phyloP scores from a whole-genome alignment of 768 basidiomycete species.

The Xerocomus brunneocitrinus region DNA sequence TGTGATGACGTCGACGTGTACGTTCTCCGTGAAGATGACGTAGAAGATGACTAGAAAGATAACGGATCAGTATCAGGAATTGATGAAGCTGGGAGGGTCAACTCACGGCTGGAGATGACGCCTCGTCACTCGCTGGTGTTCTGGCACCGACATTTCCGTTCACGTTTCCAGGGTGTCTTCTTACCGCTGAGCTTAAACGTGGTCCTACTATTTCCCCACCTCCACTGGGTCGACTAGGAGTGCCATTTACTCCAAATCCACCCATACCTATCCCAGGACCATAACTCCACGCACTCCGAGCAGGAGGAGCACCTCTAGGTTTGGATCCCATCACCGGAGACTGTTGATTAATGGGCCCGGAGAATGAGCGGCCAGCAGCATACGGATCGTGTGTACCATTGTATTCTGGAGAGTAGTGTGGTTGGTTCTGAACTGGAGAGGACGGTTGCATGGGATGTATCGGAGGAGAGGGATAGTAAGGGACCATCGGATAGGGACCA shows the following conservation, averaged over 20 bases:
- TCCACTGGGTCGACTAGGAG: constrained; percentile 19
- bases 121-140: constrained; percentile 67
- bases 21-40: constrained; percentile 74
- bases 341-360: constrained; percentile 32
- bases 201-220: constrained; percentile 58
- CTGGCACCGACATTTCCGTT: constrained; percentile 52
- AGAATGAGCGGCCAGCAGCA: constrained; percentile 18
- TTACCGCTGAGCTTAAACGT: constrained; percentile 47
- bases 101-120: constrained; percentile 73
- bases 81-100: constrained; percentile 2
- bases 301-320: constrained; percentile 35
- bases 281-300: constrained; percentile 62
- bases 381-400: constrained; percentile 26
- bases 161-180: constrained; percentile 47
- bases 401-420: constrained; percentile 28
- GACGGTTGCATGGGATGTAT: constrained; percentile 25
- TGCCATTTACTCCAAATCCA: constrained; percentile 35
- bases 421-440: constrained; percentile 24
- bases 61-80: constrained; percentile 5
- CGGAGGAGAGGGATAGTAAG: constrained; percentile 30
- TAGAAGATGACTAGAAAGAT: constrained; percentile 64
- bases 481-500: constrained; percentile 32
- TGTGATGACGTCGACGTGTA: constrained; percentile 72
- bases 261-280: constrained; percentile 57
- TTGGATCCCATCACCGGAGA: constrained; percentile 25